phyloP scores from a whole-genome alignment of 169 alveolate genomes.

The Cryptosporidium parvum region DNA sequence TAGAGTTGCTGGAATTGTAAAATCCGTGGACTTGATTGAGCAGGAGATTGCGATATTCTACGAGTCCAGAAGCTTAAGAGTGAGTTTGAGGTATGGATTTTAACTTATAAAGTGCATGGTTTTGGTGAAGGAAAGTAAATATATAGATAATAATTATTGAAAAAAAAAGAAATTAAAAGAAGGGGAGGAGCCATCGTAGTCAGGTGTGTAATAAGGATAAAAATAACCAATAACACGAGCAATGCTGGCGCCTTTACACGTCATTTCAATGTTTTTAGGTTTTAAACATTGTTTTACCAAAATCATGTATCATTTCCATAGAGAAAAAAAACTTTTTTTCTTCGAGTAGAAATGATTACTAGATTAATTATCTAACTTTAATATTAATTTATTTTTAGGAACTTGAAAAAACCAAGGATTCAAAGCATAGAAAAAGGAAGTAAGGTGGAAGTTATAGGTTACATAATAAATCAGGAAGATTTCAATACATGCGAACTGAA shows the following conservation, averaged over 20 bases:
- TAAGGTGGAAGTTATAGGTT: conserved; percentile 48
- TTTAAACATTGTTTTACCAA: neutral
- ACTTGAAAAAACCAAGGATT: conserved; percentile 6
- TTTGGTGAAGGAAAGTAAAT: neutral
- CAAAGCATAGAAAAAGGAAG: conserved; percentile 21
- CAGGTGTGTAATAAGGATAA: too few species aligned
- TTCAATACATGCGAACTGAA: neutral
- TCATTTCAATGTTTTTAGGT: too few species aligned
- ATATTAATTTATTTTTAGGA: neutral
- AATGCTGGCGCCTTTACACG: neutral
- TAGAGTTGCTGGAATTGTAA: conserved; percentile 69
- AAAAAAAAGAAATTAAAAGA: too few species aligned
- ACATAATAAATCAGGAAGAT: neutral
- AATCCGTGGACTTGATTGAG: conserved; percentile 12
- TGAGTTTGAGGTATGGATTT: conserved; percentile 33
- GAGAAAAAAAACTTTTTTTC: too few species aligned
- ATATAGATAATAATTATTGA: neutral
- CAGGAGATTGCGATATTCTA: conserved; percentile 16
- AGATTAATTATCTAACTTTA: neutral
- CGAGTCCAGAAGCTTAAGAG: conserved; percentile 35
- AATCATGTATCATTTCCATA: neutral
- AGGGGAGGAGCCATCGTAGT: neutral
- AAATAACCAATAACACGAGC: too few species aligned
- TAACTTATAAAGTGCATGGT: neutral
- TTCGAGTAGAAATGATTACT: neutral